Percentiles rank a stretch among this genome's conserved stretches.
These are phyloP conservation scores for Carex arenaria DNA, from an alignment of 202 grass and related monocot genomes.

Conservation along the genomic window DNA sequence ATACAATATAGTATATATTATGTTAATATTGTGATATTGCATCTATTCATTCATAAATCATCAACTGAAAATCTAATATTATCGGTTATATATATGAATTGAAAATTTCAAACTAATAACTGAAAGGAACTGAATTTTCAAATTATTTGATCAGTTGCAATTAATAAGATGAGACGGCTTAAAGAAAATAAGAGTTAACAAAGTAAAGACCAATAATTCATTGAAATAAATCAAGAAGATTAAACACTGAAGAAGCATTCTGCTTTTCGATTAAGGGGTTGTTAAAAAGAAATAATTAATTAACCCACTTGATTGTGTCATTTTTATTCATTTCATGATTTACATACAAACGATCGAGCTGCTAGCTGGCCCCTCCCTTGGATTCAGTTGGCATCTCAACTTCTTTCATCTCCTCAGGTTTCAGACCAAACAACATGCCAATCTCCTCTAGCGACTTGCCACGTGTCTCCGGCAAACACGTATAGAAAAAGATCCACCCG, in stretches of 20 bases:
- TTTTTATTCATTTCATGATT: neutral
- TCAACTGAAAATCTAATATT: too few relatives aligned
- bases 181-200: neutral
- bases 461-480: constrained; percentile 50
- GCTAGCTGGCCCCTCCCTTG: neutral
- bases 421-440: constrained; percentile 43
- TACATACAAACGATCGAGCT: neutral
- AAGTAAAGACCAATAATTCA: neutral
- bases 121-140: too few relatives aligned
- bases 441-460: constrained; percentile 58
- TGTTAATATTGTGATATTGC: neutral
- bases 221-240: neutral
- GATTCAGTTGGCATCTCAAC: constrained; percentile 14
- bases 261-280: neutral
- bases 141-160: too few relatives aligned
- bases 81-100: too few relatives aligned
- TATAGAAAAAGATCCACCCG: constrained; percentile 49
- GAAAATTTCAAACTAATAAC: too few relatives aligned
- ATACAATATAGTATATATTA: neutral
- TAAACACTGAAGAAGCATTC: neutral
- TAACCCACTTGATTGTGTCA: neutral
- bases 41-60: too few relatives aligned
- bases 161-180: too few relatives aligned
- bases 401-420: constrained; percentile 1
- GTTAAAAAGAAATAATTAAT: neutral